phyloP scores from a whole-genome alignment of 768 basidiomycete genomes.

The Russula vinacea region DNA sequence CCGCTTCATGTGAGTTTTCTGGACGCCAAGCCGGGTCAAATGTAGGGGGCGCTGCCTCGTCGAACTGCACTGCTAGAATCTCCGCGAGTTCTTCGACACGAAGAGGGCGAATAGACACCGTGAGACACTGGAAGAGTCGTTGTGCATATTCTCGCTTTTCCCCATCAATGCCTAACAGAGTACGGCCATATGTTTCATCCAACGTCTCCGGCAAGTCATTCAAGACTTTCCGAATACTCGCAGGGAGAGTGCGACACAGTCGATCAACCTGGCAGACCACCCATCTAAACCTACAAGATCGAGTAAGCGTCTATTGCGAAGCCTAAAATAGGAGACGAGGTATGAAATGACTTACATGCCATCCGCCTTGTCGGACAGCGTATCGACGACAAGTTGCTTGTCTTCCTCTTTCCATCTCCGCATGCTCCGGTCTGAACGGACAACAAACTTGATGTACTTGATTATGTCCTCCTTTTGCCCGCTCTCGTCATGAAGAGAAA shows the following conservation, averaged over 20 bases:
- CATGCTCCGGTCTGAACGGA: background rate
- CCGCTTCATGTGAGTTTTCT: no score
- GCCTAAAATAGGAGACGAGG: background rate
- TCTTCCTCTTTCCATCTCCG: background rate
- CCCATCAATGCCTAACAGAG: background rate
- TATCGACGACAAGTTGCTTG: background rate
- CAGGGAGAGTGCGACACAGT: background rate
- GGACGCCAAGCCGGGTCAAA: conserved; percentile 7
- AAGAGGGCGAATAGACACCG: conserved; percentile 9
- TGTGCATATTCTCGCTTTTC: background rate
- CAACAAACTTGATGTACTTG: background rate
- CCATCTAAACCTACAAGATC: conserved; percentile 6
- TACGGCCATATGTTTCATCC: conserved; percentile 2
- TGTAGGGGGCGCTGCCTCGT: background rate
- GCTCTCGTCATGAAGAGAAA: background rate
- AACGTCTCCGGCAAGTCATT: background rate
- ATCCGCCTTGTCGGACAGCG: conserved; percentile 1
- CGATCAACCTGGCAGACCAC: background rate
- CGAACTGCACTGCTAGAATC: conserved; percentile 12
- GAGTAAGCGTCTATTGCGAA: background rate
- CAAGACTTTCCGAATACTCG: background rate
- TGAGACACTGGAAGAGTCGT: conserved; percentile 9
- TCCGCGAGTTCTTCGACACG: conserved; percentile 14
- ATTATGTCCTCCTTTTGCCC: background rate
- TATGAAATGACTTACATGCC: conserved; percentile 9